Evolutionary conservation across 768 basidiomycete species (phyloP).

Genomic region (Polyporus arcularius): DNA sequence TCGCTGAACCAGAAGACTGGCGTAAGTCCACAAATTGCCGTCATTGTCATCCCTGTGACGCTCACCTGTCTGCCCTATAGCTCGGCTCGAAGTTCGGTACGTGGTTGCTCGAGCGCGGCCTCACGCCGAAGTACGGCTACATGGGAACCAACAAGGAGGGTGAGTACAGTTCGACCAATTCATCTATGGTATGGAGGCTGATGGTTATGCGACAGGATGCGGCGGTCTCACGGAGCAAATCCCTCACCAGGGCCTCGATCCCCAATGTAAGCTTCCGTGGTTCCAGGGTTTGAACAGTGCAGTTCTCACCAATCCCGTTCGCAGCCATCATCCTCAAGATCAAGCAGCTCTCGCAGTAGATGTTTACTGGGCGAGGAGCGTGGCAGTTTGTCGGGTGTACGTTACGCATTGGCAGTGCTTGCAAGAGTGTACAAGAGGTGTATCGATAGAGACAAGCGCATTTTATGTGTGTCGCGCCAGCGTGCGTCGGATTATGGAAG

Average conservation of each 20-base stretch:
- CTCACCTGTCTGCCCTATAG: slow-evolving; percentile 25
- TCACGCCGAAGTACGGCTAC: slow-evolving; percentile 81
- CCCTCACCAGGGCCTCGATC: slow-evolving; percentile 77
- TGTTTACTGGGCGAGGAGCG: background rate
- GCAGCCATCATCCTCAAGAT: slow-evolving; percentile 51
- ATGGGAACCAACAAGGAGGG: slow-evolving; percentile 77
- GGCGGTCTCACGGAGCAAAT: slow-evolving; percentile 85
- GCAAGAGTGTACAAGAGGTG: background rate
- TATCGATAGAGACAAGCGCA: background rate
- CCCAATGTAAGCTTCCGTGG: slow-evolving; percentile 55
- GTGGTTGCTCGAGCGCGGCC: slow-evolving; percentile 80
- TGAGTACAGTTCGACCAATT: slow-evolving; percentile 5
- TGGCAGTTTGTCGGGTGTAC: background rate
- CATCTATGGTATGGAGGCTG: background rate
- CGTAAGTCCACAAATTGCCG: slow-evolving; percentile 30
- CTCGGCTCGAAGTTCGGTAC: slow-evolving; percentile 85
- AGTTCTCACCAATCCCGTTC: background rate
- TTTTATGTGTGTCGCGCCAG: too few species aligned
- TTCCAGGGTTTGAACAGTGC: background rate
- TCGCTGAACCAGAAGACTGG: slow-evolving; percentile 90
- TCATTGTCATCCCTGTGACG: background rate
- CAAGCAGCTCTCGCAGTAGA: slow-evolving; percentile 38
- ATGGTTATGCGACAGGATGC: slow-evolving; percentile 44
- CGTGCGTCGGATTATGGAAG: too few species aligned
- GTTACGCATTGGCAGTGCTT: background rate